Evolutionary conservation across 768 basidiomycete genomes (phyloP), one percentile per base, ranked within the genome.

Genomic region (Leccinum disarticulatum): DNA sequence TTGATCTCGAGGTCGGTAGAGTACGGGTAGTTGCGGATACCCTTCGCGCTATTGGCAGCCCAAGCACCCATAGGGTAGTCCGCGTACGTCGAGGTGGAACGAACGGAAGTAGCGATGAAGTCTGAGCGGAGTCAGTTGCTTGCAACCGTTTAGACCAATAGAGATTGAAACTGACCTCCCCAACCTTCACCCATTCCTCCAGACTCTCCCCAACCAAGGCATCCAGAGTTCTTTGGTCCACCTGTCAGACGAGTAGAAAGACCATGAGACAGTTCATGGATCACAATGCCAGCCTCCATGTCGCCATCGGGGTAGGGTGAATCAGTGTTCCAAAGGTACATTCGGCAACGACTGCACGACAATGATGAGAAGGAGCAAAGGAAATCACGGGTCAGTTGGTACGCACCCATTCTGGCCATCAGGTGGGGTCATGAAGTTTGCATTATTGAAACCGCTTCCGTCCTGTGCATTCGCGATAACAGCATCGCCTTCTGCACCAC

Each of bases 121-220:
- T 95, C 91, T 80, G 52, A 31, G 10, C 25, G 3, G 46, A 1
- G 19, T 66, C 9, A 57, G 53, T 47, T 30, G 25, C 15, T 5
- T 49, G 54, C 6, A 58, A 9, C 5, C 10, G 10, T n/a, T 31
- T 31, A 52, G 27, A 13, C 9, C 3, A 9, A 47, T 0, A 56
- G 13, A 22, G 4, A 5, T 7, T 0, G 3, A 14, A 25, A 74
- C 77, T 49, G 57, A 82, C 85, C 87, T 63, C 95, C 95, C 95
- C 95, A 97, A 14, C 95, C 95, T 76, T 97, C 94, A 64, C 95
- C 95, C 95, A 98, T 98, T 27, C 95, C 96, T 41, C 96, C 96
- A 28, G 87, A 82, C 77, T 98, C 95, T 54, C 96, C 95, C 88
- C 91, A 98, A 11, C 93, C 93, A 57, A 98, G 86, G 72, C 95